These are phyloP conservation scores for Macadamia tetraphylla DNA, from an alignment of 164 flowering plant genomes.

Conservation along the genomic window DNA sequence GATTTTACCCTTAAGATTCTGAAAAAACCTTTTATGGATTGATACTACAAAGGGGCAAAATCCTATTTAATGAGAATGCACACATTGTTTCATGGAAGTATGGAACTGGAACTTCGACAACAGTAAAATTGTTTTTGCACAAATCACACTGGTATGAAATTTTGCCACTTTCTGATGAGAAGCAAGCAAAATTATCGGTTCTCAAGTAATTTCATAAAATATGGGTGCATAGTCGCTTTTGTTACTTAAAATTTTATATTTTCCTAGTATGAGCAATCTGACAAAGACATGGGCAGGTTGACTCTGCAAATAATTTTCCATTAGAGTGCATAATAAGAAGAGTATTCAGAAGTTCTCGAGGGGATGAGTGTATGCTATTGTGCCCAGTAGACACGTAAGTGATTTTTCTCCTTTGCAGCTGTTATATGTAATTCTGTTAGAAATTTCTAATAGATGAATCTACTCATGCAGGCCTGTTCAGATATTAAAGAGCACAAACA, in stretches of 20 bases:
- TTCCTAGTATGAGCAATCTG: constrained; percentile 1
- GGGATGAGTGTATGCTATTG: constrained; percentile 77
- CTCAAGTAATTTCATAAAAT: too few species aligned
- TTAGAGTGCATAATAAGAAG: constrained; percentile 87
- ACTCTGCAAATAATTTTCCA: constrained; percentile 66
- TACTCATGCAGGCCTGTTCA: constrained; percentile 77
- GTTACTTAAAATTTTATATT: too few species aligned
- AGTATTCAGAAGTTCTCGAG: constrained; percentile 65
- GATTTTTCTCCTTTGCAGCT: constrained; percentile 7
- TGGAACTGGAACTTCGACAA: too few species aligned
- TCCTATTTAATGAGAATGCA: too few species aligned
- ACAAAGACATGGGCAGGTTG: constrained; percentile 54
- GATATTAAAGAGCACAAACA: constrained; percentile 80
- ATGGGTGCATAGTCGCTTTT: too few species aligned
- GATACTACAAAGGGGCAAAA: too few species aligned
- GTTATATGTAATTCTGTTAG: constrained; percentile 11
- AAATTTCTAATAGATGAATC: constrained; percentile 9
- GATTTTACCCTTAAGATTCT: too few species aligned
- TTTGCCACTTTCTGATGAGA: not conserved
- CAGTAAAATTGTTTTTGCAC: too few species aligned
- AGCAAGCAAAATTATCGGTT: not conserved
- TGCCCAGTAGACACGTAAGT: constrained; percentile 94
- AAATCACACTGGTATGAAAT: not conserved
- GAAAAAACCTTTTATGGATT: too few species aligned
- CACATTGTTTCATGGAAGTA: too few species aligned